Conservation (phyloP, 208 protist genomes). For the Phytomonas sp. region DNA sequence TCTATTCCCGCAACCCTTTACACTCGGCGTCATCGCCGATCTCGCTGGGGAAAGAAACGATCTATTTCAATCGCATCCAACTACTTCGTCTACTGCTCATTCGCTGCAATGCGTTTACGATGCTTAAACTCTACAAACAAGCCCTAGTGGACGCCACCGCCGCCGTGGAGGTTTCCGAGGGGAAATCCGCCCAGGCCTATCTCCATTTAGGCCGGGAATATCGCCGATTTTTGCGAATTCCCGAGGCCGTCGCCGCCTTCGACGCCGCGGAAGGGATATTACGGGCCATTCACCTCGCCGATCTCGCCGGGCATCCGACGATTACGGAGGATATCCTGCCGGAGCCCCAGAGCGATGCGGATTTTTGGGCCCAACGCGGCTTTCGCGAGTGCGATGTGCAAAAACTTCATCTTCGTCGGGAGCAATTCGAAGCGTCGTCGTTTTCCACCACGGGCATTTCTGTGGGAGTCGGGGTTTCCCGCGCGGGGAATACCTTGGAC, state of each 20-base stretch:
- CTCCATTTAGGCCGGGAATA: constrained; percentile 57
- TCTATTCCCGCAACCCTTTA: neutral
- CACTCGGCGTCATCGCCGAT: neutral
- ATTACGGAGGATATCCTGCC: constrained; percentile 14
- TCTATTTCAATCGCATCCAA: constrained; percentile 52
- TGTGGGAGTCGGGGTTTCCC: constrained; percentile 6
- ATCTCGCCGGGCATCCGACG: constrained; percentile 23
- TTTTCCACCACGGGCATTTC: neutral
- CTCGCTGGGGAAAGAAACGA: too few species aligned
- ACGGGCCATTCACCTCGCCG: too few species aligned
- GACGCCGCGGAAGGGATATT: constrained; percentile 51
- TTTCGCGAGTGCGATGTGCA: constrained; percentile 40
- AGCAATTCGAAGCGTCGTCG: constrained; percentile 33
- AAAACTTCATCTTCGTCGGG: constrained; percentile 25
- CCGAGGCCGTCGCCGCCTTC: constrained; percentile 46
- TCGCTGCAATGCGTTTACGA: constrained; percentile 52
- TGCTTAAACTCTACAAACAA: constrained; percentile 42
- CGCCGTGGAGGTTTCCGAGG: constrained; percentile 36
- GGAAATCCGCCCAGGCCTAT: constrained; percentile 56
- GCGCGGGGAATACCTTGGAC: neutral
- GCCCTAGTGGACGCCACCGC: constrained; percentile 50
- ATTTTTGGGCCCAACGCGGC: constrained; percentile 68
- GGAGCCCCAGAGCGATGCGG: constrained; percentile 29
- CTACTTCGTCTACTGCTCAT: constrained; percentile 56
- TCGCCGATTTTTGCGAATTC: constrained; percentile 39